Percentiles rank a stretch among this genome's conserved stretches.
Evolutionary conservation across 2,329 filamentous ascomycete species (phyloP).

Genomic region (Penicillium concentricum): DNA sequence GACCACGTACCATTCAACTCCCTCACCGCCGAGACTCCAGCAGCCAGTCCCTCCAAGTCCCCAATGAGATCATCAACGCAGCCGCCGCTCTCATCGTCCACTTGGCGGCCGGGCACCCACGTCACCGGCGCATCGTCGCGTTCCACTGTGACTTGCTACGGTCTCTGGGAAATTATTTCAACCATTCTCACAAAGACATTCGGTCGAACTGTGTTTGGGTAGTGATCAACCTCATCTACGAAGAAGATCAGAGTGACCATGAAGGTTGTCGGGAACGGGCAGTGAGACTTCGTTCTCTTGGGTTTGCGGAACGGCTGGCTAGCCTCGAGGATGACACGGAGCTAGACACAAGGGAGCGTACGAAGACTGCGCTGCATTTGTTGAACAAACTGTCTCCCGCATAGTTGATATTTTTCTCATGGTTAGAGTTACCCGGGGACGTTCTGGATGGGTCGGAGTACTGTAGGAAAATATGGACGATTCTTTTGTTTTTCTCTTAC

Average conservation of each 20-base stretch:
- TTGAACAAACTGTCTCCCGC: conserved; percentile 47
- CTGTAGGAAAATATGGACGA: not conserved
- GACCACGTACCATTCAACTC: conserved; percentile 46
- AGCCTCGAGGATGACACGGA: conserved; percentile 67
- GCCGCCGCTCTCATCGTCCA: conserved; percentile 84
- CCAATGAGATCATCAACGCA: conserved; percentile 68
- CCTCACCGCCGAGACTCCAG: conserved; percentile 33
- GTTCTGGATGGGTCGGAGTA: not conserved
- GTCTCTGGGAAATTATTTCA: conserved; percentile 70
- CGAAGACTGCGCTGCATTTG: conserved; percentile 75
- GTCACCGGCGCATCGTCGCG: conserved; percentile 75
- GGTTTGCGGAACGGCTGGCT: conserved; percentile 67
- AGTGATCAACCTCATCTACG: conserved; percentile 80
- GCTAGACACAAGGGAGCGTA: conserved; percentile 78
- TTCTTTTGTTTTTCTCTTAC: too few relatives aligned
- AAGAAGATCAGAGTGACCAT: conserved; percentile 70
- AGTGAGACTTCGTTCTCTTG: conserved; percentile 66
- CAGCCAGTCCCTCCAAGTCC: conserved; percentile 33
- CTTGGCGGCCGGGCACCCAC: conserved; percentile 76
- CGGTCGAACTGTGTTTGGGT: conserved; percentile 79
- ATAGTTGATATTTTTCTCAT: not conserved
- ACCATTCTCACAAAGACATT: conserved; percentile 69
- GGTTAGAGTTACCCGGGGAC: not conserved
- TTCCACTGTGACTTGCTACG: conserved; percentile 73
- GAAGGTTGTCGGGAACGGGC: conserved; percentile 66